These are phyloP conservation scores for Phytophthora sp. DNA, from an alignment of 352 stramenopile species.

Conservation along the genomic window DNA sequence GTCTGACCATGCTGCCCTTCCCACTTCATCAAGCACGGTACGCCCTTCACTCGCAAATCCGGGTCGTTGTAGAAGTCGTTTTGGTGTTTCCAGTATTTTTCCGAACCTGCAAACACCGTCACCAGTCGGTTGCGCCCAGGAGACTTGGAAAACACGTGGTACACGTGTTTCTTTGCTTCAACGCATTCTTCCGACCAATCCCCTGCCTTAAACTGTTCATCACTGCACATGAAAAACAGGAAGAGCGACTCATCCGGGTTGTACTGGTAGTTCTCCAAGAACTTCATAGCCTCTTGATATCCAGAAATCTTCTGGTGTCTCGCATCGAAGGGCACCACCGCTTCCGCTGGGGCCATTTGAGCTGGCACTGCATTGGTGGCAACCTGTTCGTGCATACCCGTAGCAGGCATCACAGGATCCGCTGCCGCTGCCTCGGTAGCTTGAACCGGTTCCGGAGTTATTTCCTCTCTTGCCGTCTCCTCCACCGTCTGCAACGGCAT, in stretches of 20 bases:
- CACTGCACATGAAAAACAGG: constrained; percentile 75
- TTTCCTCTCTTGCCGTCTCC: constrained; percentile 10
- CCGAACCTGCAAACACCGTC: constrained; percentile 59
- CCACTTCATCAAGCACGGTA: constrained; percentile 54
- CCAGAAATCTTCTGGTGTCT: constrained; percentile 54
- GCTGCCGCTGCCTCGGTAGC: constrained; percentile 1
- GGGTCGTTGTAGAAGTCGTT: constrained; percentile 52
- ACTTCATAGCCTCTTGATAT: constrained; percentile 56
- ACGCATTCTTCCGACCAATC: constrained; percentile 63
- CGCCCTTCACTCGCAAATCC: constrained; percentile 43
- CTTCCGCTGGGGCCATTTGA: neutral
- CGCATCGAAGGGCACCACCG: constrained; percentile 24
- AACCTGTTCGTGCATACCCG: neutral
- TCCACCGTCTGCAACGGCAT: constrained; percentile 17
- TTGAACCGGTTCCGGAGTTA: constrained; percentile 7
- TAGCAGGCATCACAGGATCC: neutral
- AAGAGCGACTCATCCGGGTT: constrained; percentile 54
- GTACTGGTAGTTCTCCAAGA: constrained; percentile 54
- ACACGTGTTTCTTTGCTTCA: constrained; percentile 56
- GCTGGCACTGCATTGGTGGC: neutral
- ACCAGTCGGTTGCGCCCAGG: constrained; percentile 56
- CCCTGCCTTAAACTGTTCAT: constrained; percentile 51
- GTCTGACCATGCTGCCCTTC: constrained; percentile 40
- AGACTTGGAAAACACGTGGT: constrained; percentile 65
- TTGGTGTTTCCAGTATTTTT: constrained; percentile 49